Evolutionary conservation across 2,329 filamentous ascomycete species (phyloP).

Genomic region (Fusarium equiseti): DNA sequence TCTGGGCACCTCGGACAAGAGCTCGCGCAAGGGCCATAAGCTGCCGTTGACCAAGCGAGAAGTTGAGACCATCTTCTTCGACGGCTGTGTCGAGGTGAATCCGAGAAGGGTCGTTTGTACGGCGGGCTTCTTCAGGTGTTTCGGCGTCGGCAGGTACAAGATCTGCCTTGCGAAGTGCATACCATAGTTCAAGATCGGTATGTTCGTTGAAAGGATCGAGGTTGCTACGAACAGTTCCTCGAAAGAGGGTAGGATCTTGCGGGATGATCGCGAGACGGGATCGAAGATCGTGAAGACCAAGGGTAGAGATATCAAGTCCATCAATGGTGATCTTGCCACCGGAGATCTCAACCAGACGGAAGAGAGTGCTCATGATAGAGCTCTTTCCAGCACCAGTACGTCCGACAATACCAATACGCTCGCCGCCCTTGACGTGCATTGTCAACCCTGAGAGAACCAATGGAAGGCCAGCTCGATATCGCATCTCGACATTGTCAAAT

Average conservation of each 20-base stretch:
- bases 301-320: constrained; percentile 75
- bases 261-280: constrained; percentile 85
- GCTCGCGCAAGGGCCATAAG: constrained; percentile 94
- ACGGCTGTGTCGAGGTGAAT: constrained; percentile 87
- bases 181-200: constrained; percentile 82
- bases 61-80: constrained; percentile 95
- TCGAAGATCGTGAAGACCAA: constrained; percentile 80
- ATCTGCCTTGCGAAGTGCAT: constrained; percentile 80
- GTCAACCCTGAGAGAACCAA: constrained; percentile 77
- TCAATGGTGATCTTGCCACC: constrained; percentile 73
- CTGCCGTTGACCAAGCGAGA: constrained; percentile 93
- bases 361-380: constrained; percentile 85
- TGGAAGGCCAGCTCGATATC: constrained; percentile 78
- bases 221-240: constrained; percentile 82
- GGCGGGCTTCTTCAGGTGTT: constrained; percentile 78
- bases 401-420: constrained; percentile 84
- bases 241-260: constrained; percentile 86
- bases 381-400: constrained; percentile 87
- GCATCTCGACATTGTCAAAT: constrained; percentile 82
- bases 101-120: constrained; percentile 70
- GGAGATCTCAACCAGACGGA: constrained; percentile 78
- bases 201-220: constrained; percentile 86
- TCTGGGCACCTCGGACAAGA: constrained; percentile 85
- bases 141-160: constrained; percentile 69
- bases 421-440: constrained; percentile 80